phyloP scores from a whole-genome alignment of 2,329 filamentous ascomycete genomes.

The Ceratocystis smalleyi region DNA sequence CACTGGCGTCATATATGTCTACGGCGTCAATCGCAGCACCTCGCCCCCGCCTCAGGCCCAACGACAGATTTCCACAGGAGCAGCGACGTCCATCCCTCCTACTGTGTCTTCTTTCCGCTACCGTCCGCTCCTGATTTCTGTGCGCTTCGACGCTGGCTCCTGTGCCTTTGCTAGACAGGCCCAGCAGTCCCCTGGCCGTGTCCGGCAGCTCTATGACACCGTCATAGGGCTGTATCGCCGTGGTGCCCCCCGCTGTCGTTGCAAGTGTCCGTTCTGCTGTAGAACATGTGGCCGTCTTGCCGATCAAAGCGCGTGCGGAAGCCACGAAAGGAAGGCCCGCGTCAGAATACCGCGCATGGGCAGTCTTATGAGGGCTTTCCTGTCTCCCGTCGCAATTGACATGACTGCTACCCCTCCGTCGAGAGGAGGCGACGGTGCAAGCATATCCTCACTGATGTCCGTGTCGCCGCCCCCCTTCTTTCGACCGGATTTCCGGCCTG shows the following conservation, averaged over 20 bases:
- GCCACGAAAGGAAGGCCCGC: background rate
- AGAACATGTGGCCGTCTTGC: constrained; percentile 6
- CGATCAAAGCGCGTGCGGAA: background rate
- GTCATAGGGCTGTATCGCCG: background rate
- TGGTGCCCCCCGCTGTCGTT: background rate
- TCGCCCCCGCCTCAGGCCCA: too few relatives aligned
- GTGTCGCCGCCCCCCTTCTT: background rate
- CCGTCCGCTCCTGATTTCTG: background rate
- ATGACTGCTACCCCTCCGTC: background rate
- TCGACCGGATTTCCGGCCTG: background rate
- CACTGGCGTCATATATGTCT: constrained; percentile 5
- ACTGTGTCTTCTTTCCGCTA: background rate
- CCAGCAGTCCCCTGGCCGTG: background rate
- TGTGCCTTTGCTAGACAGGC: constrained; percentile 2
- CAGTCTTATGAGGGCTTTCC: constrained; percentile 5
- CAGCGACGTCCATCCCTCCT: background rate
- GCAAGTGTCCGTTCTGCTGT: constrained; percentile 7
- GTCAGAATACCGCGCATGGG: constrained; percentile 1
- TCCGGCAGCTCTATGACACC: constrained; percentile 1
- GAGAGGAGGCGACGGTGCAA: background rate
- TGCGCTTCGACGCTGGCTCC: constrained; percentile 1
- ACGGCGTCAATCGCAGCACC: background rate
- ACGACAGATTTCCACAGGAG: background rate
- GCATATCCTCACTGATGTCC: background rate
- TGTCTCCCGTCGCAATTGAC: constrained; percentile 1